Conservation (phyloP, 1,284 basidiomycete genomes). For the Malassezia pachydermatis region DNA sequence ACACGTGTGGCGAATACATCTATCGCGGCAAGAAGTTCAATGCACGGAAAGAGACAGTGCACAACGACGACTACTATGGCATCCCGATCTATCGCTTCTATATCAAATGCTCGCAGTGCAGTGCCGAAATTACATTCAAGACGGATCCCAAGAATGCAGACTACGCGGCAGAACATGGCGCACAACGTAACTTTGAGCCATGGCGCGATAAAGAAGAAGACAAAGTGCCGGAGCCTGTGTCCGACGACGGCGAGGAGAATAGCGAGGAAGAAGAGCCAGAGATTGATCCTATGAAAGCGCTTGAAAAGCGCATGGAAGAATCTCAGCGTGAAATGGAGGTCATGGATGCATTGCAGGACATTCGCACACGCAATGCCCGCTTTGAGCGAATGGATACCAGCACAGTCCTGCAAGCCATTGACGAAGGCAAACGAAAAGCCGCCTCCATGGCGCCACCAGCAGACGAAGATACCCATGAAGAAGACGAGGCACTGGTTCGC, state of each 20-base stretch:
- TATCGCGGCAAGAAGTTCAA: conserved; percentile 97
- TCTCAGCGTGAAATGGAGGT: conserved; percentile 97
- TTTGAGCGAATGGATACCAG: conserved; percentile 58
- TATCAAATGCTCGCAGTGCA: conserved; percentile 50
- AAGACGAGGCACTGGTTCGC: conserved; percentile 78
- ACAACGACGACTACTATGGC: conserved; percentile 91
- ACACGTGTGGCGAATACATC: conserved; percentile 89
- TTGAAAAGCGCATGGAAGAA: conserved; percentile 82
- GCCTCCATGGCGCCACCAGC: conserved; percentile 3
- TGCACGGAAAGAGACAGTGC: conserved; percentile 92
- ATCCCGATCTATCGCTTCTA: conserved; percentile 68
- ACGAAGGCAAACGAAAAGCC: conserved; percentile 18
- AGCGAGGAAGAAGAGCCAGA: conserved; percentile 50
- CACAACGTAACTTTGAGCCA: conserved; percentile 42
- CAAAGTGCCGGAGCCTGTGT: conserved; percentile 19
- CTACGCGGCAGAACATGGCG: conserved; percentile 43
- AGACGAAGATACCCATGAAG: conserved; percentile 60
- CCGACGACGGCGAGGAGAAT: conserved; percentile 22
- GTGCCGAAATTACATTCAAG: conserved; percentile 98
- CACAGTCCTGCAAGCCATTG: conserved; percentile 24
- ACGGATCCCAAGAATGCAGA: conserved; percentile 77
- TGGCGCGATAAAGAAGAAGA: conserved; percentile 29
- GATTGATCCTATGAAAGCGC: conserved; percentile 80
- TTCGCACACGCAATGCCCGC: conserved; percentile 80
- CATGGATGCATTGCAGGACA: conserved; percentile 87